Evolutionary conservation across 163 green algal genomes (phyloP), one percentile per base, ranked within the genome.

Genomic region (Picocystis sp.): DNA sequence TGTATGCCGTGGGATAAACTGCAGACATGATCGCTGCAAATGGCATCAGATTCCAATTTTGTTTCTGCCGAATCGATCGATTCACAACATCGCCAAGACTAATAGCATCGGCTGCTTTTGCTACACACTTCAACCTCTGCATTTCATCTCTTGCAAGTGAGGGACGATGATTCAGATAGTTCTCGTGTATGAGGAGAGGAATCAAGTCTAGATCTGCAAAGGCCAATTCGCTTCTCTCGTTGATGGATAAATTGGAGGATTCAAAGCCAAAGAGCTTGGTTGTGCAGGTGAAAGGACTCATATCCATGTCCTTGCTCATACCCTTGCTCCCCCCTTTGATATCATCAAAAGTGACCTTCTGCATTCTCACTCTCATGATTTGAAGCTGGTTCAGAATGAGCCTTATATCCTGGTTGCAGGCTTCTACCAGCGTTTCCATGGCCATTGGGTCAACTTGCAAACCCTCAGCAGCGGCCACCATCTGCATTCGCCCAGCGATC

Each of bases 311-410:
- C 77, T 77, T 74, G 44, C n/a, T 47, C 17, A 33, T 47, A 33
- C 9, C 52, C 15, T 58, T 58, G 24, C 50, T 51, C 22, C 55
- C 63, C 10, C 22, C 17, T 64, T 82, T 83, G 45, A 84, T 74
- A 23, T 94, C 72, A 50, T 87, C 76, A 62, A 84, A 96, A 2
- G 64, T 65, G 15, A 96, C 67, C 0, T 65, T 50, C 2, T 17
- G 34, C 0, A 64, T 33, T 17, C 72, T 67, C 57, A 84, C 59
- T 17, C 78, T 77, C 45, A 87, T 63, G 63, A 87, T 82, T 68
- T 96, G 87, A 64, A 98, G 76, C 78, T 92, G 78, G 1, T 91
- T 91, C 54, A 98, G 69, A 23, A 93, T 64, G n/a, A 89, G 61
- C 10, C 89, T 75, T 58, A 98, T 75, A 70, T 98, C 89, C 29